Evolutionary conservation across 148 eudicot species (phyloP), one percentile per base, ranked within the genome.

Genomic region (Chenopodium quinoa): DNA sequence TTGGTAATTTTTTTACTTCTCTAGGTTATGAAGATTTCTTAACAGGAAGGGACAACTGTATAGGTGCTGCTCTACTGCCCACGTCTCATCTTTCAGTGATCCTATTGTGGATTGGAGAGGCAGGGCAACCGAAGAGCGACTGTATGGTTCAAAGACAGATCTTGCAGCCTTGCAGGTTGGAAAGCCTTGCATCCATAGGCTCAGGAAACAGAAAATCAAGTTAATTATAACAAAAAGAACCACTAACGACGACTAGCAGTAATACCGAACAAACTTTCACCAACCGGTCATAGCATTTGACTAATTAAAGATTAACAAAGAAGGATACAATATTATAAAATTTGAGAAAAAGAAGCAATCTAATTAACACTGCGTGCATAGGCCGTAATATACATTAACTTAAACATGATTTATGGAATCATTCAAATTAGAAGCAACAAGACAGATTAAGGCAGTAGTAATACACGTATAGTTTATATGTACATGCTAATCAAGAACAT

Each of bases 1-100:
- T 82, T 91, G 88, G 93, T 91, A 81, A 65, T 40, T 8, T 7
- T 23, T 47, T 73, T 47, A 16, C 56, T 73, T 66, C 37, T 47
- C n/a, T 70, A 72, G 56, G 75, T 44, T 44, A 40, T 8, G 10
- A 10, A 40, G n/a, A 40, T 19, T 62, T 62, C 62, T 56, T 17
- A 56, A 56, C 20, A 56, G 20, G 17, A 56, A 13, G 17, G 62
- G 6, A 34, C 13, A 71, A 71, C 71, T 66, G 37, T 25, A 29
- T 1, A 23, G 12, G 4, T 66, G 23, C 37, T 23, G 16, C 71
- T 66, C 71, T 66, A 12, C 4, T 29, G 37, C 31, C 71, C 71
- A 66, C 4, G 37, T 66, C 40, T 66, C 71, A 27, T 9, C 71
- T 25, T 13, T 19, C 65, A 22, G 65, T 22, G 65, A 62, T 62